Evolutionary conservation across 306 rosid genomes (phyloP), one percentile per base, ranked within the genome.

Genomic region (Trifolium dubium): DNA sequence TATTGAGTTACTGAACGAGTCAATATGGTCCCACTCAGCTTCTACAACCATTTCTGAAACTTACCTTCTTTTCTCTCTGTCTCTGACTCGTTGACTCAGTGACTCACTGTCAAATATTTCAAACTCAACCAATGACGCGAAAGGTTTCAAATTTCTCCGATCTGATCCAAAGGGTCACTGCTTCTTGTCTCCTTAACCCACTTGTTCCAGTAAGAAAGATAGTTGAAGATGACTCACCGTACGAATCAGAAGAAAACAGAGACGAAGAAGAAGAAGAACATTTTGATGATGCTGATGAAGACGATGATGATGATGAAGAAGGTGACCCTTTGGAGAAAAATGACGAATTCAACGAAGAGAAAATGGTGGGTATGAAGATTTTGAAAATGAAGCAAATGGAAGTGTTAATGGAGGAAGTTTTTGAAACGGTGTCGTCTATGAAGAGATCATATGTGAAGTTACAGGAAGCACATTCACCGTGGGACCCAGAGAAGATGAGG

Each of bases 161-260:
- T 92, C 92, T 94, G 85, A 90, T 94, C 85, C 99, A 94, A 76
- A 79, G 99, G 72, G 93, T 94, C 76, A 77, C 96, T 0, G 96
- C 97, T 2, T 88, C 94, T 10, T 94, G 99, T 82, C 83, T 94
- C 78, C 95, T 94, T 14, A 96, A 94, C 59, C 99, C 99, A 4
- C 97, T 94, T 30, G 88, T 85, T 43, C 69, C 61, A 32, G 81
- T 64, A 49, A 74, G 34, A 3, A 81, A 59, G 43, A 71, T 78
- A 0, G 43, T 60, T 4, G 87, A 80, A 4, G 74, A 64, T 0
- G 79, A 77, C 17, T 83, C 79, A 30, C 59, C 9, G 3, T 74
- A 41, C 67, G 88, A 84, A 51, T 70, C 89, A 2, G 90, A 86
- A n/a, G 86, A 83, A 2, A 82, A 68, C 78, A 82, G 68, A 44